Conservation (phyloP, 129 eudicot genomes). For the Silybum marianum region DNA sequence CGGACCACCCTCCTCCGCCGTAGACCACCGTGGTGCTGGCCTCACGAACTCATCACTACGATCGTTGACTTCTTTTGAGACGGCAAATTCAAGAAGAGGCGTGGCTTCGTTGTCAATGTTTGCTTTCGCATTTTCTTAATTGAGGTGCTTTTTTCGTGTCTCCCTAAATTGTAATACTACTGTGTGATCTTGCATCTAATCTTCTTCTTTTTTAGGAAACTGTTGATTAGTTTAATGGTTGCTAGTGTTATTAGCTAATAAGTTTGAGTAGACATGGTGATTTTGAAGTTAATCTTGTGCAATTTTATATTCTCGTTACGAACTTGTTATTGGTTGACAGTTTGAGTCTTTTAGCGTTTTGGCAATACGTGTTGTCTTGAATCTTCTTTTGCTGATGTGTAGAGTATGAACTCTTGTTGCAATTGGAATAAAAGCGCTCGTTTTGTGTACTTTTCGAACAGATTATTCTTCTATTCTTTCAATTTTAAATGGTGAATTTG, state of each 20-base stretch:
- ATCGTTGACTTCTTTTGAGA: slow-evolving; percentile 28
- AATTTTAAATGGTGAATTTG: background rate
- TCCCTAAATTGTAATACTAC: background rate
- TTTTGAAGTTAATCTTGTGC: slow-evolving; percentile 2
- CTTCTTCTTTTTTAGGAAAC: background rate
- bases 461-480: background rate
- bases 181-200: slow-evolving; percentile 25
- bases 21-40: background rate
- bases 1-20: slow-evolving; percentile 24
- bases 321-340: background rate
- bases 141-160: slow-evolving; percentile 17
- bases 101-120: slow-evolving; percentile 28
- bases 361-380: slow-evolving; percentile 1
- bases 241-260: background rate
- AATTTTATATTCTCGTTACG: background rate
- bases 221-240: background rate
- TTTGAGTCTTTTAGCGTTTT: slow-evolving; percentile 8
- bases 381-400: background rate
- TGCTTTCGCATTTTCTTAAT: slow-evolving; percentile 20
- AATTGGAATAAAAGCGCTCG: background rate
- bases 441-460: background rate
- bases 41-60: background rate
- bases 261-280: background rate
- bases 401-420: background rate
- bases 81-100: slow-evolving; percentile 24